Evolutionary conservation across 352 stramenopile genomes (phyloP), one percentile per base, ranked within the genome.

Genomic region (Pelagophyceae sp.): DNA sequence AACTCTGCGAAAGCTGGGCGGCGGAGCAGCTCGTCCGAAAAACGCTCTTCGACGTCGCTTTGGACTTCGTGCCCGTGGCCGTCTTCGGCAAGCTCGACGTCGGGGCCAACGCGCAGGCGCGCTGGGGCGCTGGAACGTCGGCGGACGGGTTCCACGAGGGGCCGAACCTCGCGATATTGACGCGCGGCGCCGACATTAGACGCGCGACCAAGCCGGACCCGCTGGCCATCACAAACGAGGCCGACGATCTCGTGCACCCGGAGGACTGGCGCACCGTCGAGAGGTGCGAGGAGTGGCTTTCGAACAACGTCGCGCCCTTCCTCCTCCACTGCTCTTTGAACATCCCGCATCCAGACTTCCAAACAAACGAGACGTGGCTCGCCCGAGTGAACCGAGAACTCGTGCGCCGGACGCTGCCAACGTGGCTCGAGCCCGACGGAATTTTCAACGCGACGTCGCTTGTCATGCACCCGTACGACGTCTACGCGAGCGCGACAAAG

Each of bases 331-430:
- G 54, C 54, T 31, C 15, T 2, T 27, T 63, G 11, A 29, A 63
- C 54, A 63, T 63, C 27, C 54, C 54, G 15, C 54, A 63, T 27
- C 54, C 54, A 27, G 2, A 15, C 54, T 63, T 63, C 27, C 15
- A 63, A 27, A 63, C 54, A 27, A 63, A 63, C 54, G 54, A 2
- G 54, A 63, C 54, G 54, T 63, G 54, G 54, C 54, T 63, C 54
- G 45, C 45, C 11, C 11, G 11, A 11, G 45, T 54, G 11, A 23
- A 54, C 45, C n/a, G n/a, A n/a, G n/a, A n/a, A n/a, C n/a, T n/a
- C n/a, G n/a, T n/a, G n/a, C n/a, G n/a, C n/a, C n/a, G n/a, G n/a
- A n/a, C n/a, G n/a, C 23, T 54, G 45, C 45, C 45, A 11, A 23
- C 23, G 11, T 54, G 45, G 45, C 23, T 23, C 45, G 45, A 54